These are phyloP conservation scores for Monosporascus sp. DNA, from an alignment of 2,329 filamentous ascomycete genomes.

Conservation along the genomic window DNA sequence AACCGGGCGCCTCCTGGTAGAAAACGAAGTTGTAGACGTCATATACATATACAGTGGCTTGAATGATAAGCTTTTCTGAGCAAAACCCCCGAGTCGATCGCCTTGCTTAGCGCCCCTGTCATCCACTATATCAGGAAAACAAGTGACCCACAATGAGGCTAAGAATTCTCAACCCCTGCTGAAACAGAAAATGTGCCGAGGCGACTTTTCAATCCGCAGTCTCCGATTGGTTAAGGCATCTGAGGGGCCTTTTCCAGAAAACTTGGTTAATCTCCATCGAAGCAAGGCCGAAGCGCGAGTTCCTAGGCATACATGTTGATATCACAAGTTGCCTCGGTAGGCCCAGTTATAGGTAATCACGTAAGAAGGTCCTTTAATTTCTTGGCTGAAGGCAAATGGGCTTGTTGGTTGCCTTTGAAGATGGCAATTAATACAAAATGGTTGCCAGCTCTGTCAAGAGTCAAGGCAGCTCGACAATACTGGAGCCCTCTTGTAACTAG, in stretches of 20 bases:
- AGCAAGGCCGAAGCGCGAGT: background rate
- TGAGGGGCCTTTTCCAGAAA: too few relatives aligned
- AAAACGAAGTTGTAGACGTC: too few relatives aligned
- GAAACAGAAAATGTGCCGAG: background rate
- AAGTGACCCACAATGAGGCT: too few relatives aligned
- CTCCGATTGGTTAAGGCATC: background rate
- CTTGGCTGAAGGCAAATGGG: background rate
- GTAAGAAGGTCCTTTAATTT: background rate
- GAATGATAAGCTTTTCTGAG: background rate
- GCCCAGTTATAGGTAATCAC: background rate
- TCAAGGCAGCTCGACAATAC: background rate
- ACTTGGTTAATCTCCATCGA: too few relatives aligned
- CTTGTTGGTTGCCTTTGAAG: background rate
- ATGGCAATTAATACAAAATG: background rate
- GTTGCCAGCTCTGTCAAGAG: background rate
- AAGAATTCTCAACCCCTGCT: too few relatives aligned
- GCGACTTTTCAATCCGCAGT: background rate
- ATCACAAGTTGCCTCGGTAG: background rate
- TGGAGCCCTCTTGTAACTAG: constrained; percentile 3
- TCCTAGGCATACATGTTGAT: background rate
- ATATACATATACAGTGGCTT: too few relatives aligned
- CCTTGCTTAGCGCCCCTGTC: background rate
- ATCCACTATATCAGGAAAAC: background rate
- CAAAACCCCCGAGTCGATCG: background rate
- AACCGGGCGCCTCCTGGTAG: too few relatives aligned